These are phyloP conservation scores for Pyrus communis DNA, from an alignment of 306 rosid species.

Conservation along the genomic window DNA sequence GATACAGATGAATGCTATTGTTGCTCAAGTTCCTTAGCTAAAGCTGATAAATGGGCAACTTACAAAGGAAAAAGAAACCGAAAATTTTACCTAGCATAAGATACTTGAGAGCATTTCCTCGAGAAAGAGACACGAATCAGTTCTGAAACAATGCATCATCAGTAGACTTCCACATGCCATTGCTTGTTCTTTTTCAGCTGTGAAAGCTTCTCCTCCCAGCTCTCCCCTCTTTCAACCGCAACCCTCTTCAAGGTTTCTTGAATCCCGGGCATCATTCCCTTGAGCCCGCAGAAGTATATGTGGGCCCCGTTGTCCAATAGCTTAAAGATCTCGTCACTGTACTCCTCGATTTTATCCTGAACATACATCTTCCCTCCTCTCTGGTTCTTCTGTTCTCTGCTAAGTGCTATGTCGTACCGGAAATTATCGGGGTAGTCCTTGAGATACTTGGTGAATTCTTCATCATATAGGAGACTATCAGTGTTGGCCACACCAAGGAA, in stretches of 20 bases:
- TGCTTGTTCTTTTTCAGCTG: slow-evolving; percentile 93
- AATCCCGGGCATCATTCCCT: slow-evolving; percentile 99
- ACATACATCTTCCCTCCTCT: slow-evolving; percentile 96
- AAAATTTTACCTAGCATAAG: slow-evolving; percentile 11
- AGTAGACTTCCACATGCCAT: slow-evolving; percentile 98
- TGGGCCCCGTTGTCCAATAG: slow-evolving; percentile 87
- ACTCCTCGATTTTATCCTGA: slow-evolving; percentile 96
- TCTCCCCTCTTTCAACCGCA: slow-evolving; percentile 82
- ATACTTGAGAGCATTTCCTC: neutral
- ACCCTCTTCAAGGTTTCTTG: slow-evolving; percentile 90
- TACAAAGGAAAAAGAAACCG: neutral
- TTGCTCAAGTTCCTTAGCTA: slow-evolving; percentile 21
- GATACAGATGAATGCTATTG: slow-evolving; percentile 20
- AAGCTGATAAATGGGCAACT: slow-evolving; percentile 15
- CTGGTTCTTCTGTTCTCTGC: slow-evolving; percentile 84
- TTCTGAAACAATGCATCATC: slow-evolving; percentile 19
- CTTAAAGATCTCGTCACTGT: slow-evolving; percentile 76
- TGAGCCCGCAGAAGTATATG: slow-evolving; percentile 93
- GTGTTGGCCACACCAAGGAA: slow-evolving; percentile 91
- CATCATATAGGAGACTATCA: slow-evolving; percentile 81
- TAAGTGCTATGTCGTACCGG: slow-evolving; percentile 70
- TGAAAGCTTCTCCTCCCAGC: slow-evolving; percentile 87
- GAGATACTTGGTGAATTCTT: slow-evolving; percentile 80
- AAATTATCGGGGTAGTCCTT: slow-evolving; percentile 74
- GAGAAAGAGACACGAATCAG: neutral